phyloP scores from a whole-genome alignment of 768 basidiomycete species.

The Boletus pseudopeckii region DNA sequence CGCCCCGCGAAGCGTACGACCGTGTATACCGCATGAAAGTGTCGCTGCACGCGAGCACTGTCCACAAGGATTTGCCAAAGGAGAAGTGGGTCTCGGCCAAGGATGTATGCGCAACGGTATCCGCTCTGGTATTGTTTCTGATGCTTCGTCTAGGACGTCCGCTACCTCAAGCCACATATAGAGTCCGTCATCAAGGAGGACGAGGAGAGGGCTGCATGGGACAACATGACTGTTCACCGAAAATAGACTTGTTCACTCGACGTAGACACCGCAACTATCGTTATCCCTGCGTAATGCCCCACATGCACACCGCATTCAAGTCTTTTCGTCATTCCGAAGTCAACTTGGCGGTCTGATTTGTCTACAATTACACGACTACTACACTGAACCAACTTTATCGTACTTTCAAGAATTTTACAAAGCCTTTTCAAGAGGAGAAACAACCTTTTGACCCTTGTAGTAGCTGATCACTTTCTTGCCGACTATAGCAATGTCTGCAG shows the following conservation, averaged over 20 bases:
- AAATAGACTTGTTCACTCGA: conserved; percentile 44
- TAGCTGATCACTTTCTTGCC: conserved; percentile 85
- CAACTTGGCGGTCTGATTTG: not conserved
- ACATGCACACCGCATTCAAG: not conserved
- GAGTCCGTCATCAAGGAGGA: conserved; percentile 70
- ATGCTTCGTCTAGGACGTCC: conserved; percentile 60
- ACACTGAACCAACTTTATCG: conserved; percentile 8
- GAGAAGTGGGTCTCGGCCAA: conserved; percentile 72
- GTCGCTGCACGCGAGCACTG: conserved; percentile 69
- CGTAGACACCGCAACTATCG: conserved; percentile 27
- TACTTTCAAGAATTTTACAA: conserved; percentile 32
- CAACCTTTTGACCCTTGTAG: conserved; percentile 72
- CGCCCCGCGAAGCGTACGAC: conserved; percentile 79
- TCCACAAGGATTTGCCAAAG: conserved; percentile 78
- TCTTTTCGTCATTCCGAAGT: not conserved
- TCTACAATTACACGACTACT: conserved; percentile 12
- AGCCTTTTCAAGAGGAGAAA: conserved; percentile 80
- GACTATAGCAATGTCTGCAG: conserved; percentile 67
- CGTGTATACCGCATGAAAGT: conserved; percentile 85
- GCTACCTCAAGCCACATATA: conserved; percentile 84
- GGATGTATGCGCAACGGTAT: conserved; percentile 54
- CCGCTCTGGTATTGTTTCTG: conserved; percentile 1
- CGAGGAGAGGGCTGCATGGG: conserved; percentile 76
- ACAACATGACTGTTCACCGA: conserved; percentile 67
- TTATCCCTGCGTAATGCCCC: conserved; percentile 20